phyloP scores from a whole-genome alignment of 2,329 filamentous ascomycete species.

The Drechslerella dactyloides region DNA sequence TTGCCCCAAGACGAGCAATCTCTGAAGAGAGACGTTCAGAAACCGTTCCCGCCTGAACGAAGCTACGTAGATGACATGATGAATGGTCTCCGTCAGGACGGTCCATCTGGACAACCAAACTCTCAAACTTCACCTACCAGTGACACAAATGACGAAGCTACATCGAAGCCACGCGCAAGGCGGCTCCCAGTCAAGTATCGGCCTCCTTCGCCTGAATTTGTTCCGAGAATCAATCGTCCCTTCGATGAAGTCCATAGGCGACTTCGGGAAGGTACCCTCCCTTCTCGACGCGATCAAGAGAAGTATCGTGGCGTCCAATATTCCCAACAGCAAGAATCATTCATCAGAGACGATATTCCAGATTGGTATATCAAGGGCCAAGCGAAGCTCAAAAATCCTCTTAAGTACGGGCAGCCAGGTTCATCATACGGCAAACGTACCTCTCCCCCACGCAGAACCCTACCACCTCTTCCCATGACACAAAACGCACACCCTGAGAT shows the following conservation, averaged over 20 bases:
- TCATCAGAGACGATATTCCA: background rate
- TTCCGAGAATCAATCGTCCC: conserved; percentile 20
- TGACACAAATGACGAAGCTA: background rate
- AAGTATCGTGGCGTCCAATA: conserved; percentile 28
- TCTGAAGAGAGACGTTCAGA: background rate
- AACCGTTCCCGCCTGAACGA: background rate
- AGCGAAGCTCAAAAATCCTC: conserved; percentile 18
- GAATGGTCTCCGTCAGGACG: background rate
- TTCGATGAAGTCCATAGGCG: conserved; percentile 27
- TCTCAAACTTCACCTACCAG: background rate
- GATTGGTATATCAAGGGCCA: conserved; percentile 27
- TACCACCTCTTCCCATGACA: no score
- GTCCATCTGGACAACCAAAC: background rate
- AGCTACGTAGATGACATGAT: background rate
- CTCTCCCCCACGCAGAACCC: no score
- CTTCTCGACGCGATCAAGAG: background rate
- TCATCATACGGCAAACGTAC: no score
- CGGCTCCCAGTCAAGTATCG: background rate
- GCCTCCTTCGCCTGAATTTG: background rate
- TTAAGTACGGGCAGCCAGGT: background rate
- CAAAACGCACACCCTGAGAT: no score
- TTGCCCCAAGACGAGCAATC: background rate
- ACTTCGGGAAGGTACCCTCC: conserved; percentile 10
- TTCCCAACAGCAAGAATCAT: background rate
- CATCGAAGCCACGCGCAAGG: background rate